Conservation (phyloP, 2,329 filamentous ascomycete species). For the Fusarium incarnatum region DNA sequence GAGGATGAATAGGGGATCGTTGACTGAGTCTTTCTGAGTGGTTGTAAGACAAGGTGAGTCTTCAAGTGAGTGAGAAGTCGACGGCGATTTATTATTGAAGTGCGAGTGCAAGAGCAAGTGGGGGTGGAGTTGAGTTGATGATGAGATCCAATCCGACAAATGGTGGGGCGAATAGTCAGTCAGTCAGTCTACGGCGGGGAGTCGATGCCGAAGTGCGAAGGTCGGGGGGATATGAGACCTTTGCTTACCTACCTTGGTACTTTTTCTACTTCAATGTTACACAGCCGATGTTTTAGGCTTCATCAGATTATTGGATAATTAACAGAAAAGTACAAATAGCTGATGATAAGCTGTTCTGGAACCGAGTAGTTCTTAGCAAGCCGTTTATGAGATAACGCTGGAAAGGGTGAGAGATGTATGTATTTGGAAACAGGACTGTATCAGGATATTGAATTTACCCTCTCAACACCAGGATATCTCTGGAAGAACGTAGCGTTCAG, state of each 20-base stretch:
- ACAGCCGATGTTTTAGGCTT: neutral
- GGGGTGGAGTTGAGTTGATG: slow-evolving; percentile 23
- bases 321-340: neutral
- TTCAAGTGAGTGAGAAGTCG: slow-evolving; percentile 17
- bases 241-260: slow-evolving; percentile 19
- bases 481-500: neutral
- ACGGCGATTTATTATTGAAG: slow-evolving; percentile 20
- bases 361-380: neutral
- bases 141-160: slow-evolving; percentile 28
- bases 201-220: slow-evolving; percentile 27
- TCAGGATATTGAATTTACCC: neutral
- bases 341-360: neutral
- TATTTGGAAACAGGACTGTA: neutral
- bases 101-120: neutral
- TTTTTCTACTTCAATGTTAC: neutral
- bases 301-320: neutral
- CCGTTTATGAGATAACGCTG: neutral
- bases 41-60: neutral
- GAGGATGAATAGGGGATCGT: neutral
- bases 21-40: neutral
- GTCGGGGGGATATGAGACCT: slow-evolving; percentile 20
- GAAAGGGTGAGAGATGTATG: neutral
- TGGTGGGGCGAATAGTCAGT: slow-evolving; percentile 25
- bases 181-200: slow-evolving; percentile 17
- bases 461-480: neutral